Evolutionary conservation across 495 filamentous ascomycete species (phyloP).

Genomic region (Daldinia concentrica): DNA sequence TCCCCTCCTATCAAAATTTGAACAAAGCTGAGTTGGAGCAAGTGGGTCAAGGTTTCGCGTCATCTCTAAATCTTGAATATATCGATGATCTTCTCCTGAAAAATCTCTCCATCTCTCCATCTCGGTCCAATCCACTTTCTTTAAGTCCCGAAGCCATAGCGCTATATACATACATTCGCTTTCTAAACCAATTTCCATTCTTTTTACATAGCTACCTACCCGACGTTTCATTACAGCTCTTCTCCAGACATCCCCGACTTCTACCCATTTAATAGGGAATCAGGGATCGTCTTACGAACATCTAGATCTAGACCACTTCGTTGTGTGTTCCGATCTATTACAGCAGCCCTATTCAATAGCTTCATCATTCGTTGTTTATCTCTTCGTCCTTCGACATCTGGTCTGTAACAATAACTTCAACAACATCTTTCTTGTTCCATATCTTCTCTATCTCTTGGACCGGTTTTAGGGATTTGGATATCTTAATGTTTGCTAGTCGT

Average conservation of each 20-base stretch:
- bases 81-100: slow-evolving; percentile 45
- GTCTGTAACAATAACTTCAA: neutral
- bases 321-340: slow-evolving; percentile 29
- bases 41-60: slow-evolving; percentile 35
- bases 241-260: slow-evolving; percentile 32
- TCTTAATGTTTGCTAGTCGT: slow-evolving; percentile 1
- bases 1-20: slow-evolving; percentile 34
- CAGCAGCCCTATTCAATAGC: slow-evolving; percentile 6
- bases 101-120: slow-evolving; percentile 17
- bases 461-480: neutral
- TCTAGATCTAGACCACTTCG: slow-evolving; percentile 40
- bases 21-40: slow-evolving; percentile 31
- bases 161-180: slow-evolving; percentile 14
- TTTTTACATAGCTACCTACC: slow-evolving; percentile 7
- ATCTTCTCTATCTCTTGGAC: neutral
- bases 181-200: slow-evolving; percentile 24
- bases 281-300: slow-evolving; percentile 12
- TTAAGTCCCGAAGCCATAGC: slow-evolving; percentile 19
- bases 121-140: slow-evolving; percentile 10
- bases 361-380: slow-evolving; percentile 25
- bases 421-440: neutral
- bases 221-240: slow-evolving; percentile 7
- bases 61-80: slow-evolving; percentile 42
- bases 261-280: slow-evolving; percentile 23
- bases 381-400: neutral